Base-by-base conservation (phyloP, 805 yeast genomes). In the Suhomyces sp. region DNA sequence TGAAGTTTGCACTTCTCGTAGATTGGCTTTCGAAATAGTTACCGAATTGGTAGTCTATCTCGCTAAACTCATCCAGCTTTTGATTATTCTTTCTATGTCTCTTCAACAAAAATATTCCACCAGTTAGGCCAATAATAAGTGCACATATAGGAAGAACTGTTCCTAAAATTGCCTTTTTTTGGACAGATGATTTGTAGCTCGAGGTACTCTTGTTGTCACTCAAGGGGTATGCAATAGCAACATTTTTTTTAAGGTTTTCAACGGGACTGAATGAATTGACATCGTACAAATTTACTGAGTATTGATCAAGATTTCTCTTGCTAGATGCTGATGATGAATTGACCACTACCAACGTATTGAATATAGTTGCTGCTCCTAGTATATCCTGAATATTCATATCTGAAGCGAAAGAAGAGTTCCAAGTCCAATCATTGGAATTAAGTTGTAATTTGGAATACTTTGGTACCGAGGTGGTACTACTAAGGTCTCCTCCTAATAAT, bases 401-500 rank as follows among this genome's bases (percentile, higher is more conserved):
- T 5, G 39, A 22, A 19, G 45, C 39, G 7, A 50, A 19, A 8
- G 43, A 23, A 2, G 42, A 19, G 48, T 58, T 44, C 83, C 79
- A 74, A 15, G 50, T 53, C 58, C 65, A 65, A 23, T 44, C 42
- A 26, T 60, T 56, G 9, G 56, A 44, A 11, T 51, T 44, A 19
- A 68, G 51, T 21, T 59, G 42, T 16, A 81, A 58, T 17, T 47
- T 46, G 4, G 75, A 69, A 47, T 70, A 58, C 8, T 51, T 42
- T 0, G 84, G 83, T 4, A 55, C 39, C 1, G 79, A 64, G 2
- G 47, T 45, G 9, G 61, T 52, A 16, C 63, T 55, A 3, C 55
- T 47, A 15, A 70, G 58, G 5, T 62, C 62, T 2, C 95, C 95
- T 4, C 93, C 93, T 10, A 83, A 38, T 28, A 81, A 67, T 7